These are phyloP conservation scores for Clitocybe nebularis DNA, from an alignment of 1,284 basidiomycete species.

Conservation along the genomic window DNA sequence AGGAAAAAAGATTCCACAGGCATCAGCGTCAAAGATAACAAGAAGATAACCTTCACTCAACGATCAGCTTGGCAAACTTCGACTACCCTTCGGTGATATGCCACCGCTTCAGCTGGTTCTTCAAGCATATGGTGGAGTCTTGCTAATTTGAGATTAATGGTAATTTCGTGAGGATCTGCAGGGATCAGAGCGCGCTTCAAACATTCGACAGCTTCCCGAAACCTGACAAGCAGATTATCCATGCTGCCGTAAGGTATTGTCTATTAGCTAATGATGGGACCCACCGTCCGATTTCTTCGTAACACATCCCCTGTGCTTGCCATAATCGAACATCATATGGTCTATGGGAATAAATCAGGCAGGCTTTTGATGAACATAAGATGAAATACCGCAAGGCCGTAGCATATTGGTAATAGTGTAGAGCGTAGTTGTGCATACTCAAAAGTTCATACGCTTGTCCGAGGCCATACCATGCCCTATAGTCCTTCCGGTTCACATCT, in stretches of 20 bases:
- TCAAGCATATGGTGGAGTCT: slow-evolving; percentile 68
- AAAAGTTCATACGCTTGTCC: slow-evolving; percentile 97
- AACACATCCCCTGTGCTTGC: slow-evolving; percentile 92
- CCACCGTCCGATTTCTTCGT: slow-evolving; percentile 85
- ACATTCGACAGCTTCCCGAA: slow-evolving; percentile 84
- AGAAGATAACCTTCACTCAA: slow-evolving; percentile 33
- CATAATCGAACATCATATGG: slow-evolving; percentile 97
- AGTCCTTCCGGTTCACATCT: slow-evolving; percentile 96
- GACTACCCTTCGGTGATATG: slow-evolving; percentile 71
- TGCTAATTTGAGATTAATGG: slow-evolving; percentile 75
- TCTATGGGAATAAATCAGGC: slow-evolving; percentile 38
- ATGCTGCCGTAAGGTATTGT: neutral
- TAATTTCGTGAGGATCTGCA: slow-evolving; percentile 77
- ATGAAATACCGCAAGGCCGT: slow-evolving; percentile 74
- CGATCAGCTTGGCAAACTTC: slow-evolving; percentile 65
- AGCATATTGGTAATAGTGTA: slow-evolving; percentile 96
- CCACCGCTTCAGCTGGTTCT: slow-evolving; percentile 61
- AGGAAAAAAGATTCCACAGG: slow-evolving; percentile 15
- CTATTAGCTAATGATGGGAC: slow-evolving; percentile 8
- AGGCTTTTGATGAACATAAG: neutral
- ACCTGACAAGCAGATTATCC: slow-evolving; percentile 36
- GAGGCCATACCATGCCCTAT: slow-evolving; percentile 97
- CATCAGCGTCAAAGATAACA: slow-evolving; percentile 8
- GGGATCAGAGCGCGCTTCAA: slow-evolving; percentile 85
- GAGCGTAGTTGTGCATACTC: slow-evolving; percentile 93